Evolutionary conservation across 345 rosid genomes (phyloP).

Genomic region (Garcia nutans): DNA sequence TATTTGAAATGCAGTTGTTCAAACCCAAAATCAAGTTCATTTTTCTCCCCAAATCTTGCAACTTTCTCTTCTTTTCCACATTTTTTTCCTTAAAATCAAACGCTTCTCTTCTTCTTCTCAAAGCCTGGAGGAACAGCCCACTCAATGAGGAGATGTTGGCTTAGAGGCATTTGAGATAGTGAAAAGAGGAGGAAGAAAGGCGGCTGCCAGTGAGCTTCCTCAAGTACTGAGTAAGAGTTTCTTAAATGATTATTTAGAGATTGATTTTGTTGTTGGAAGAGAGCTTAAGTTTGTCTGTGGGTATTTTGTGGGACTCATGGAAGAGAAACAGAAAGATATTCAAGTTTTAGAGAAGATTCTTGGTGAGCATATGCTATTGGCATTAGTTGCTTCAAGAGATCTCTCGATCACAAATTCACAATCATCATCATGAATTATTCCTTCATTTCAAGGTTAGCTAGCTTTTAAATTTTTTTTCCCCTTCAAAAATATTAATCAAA

Average conservation of each 20-base stretch:
- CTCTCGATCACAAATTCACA: background rate
- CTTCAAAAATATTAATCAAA: no score
- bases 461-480: background rate
- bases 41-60: conserved; percentile 6
- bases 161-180: conserved; percentile 26
- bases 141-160: conserved; percentile 48
- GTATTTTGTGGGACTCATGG: conserved; percentile 28
- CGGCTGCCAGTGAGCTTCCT: conserved; percentile 27
- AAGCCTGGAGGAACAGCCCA: conserved; percentile 59
- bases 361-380: conserved; percentile 11
- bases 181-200: conserved; percentile 19
- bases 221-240: conserved; percentile 28
- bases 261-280: conserved; percentile 25
- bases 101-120: conserved; percentile 32
- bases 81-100: conserved; percentile 6
- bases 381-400: conserved; percentile 13
- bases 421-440: conserved; percentile 13
- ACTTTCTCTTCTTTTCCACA: conserved; percentile 13
- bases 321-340: background rate
- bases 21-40: background rate
- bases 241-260: conserved; percentile 25
- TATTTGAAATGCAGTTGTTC: background rate
- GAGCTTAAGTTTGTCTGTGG: conserved; percentile 21
- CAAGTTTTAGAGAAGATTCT: background rate
- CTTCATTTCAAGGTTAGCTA: conserved; percentile 20